Base-by-base conservation (phyloP, 1,284 basidiomycete species). In the Neonothopanus nambi region DNA sequence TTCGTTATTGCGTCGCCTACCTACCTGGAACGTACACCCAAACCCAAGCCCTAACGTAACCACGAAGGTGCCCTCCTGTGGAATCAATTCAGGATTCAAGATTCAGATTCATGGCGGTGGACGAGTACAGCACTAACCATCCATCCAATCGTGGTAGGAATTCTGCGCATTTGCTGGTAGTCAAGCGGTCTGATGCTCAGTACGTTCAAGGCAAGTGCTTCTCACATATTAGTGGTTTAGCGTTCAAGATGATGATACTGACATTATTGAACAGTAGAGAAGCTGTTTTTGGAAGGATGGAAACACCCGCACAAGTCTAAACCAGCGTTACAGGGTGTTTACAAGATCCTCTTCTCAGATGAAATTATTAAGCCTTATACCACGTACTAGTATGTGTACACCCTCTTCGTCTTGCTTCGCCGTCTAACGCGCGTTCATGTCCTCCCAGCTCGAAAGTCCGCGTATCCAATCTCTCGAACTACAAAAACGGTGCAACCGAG, bases 211-310 rank as follows among this genome's bases (percentile, higher is more conserved):
- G 62, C 62, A 40, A 4, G 53, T 37, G 28, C 11, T 33, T 3
- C 13, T 8, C 13, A 33, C 13, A 11, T 33, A 13, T 5, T 2
- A 33, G 3, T 33, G 30, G 8, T 13, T 33, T 3, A 11, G 30
- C 13, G 13, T 33, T 33, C 13, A 13, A 4, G 2, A 33, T 3
- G 8, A 8, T 33, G 30, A 33, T 33, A 33, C 8, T 8, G 21
- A 12, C 5, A 20, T 12, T 50, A 9, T 40, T 41, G 5, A 35
- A 23, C 35, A 85, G 84, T 84, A 6, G 73, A 75, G 57, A 70
- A 68, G 23, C 67, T 77, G 41, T 85, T 85, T 57, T 59, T 67
- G 47, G 75, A 73, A 56, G 79, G 79, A 33, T 85, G 83, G 83
- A 74, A 70, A 49, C 84, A 85, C 62, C 73, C 75, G 1, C 70